Evolutionary conservation across 2,329 filamentous ascomycete species (phyloP).

Genomic region (Epichloe scottii): DNA sequence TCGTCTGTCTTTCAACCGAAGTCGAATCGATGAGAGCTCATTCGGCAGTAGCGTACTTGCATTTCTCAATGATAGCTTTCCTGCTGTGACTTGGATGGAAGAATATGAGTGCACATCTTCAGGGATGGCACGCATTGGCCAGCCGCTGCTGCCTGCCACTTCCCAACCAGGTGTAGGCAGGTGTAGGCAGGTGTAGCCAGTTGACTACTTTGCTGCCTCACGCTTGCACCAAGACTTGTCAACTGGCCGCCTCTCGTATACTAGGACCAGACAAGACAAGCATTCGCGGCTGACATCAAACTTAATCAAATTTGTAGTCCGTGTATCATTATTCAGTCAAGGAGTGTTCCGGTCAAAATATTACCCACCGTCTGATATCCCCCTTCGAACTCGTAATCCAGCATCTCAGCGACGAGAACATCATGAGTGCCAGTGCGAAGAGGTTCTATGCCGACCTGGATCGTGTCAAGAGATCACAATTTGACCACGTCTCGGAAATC

Average conservation of each 20-base stretch:
- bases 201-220: neutral
- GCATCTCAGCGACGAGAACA: neutral
- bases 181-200: no score
- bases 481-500: conserved; percentile 41
- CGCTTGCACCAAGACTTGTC: neutral
- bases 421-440: neutral
- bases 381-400: neutral
- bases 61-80: no score
- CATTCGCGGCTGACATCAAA: neutral
- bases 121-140: neutral
- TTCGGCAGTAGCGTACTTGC: no score
- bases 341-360: neutral
- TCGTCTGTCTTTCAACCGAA: no score
- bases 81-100: no score
- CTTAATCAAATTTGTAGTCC: neutral
- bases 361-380: neutral
- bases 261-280: no score
- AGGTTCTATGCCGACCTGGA: conserved; percentile 45
- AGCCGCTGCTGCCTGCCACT: neutral
- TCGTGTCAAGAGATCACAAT: conserved; percentile 25
- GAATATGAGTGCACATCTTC: no score
- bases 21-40: no score
- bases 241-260: no score
- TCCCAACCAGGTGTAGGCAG: neutral
- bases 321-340: neutral